phyloP scores from a whole-genome alignment of 257 asterid genomes.

The Solanum okadae region DNA sequence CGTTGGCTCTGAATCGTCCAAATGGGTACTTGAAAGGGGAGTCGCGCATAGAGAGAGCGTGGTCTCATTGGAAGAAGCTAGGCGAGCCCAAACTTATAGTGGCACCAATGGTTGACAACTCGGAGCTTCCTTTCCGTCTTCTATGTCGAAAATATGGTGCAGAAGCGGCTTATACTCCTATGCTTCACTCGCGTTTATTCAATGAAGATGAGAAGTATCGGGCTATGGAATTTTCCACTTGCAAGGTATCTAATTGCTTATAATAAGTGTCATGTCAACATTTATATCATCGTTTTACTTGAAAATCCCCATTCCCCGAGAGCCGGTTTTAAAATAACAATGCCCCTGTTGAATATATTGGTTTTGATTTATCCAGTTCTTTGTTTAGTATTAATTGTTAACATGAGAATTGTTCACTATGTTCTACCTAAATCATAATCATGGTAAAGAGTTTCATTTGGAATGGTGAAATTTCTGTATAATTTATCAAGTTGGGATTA shows the following conservation, averaged over 20 bases:
- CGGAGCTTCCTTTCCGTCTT: conserved; percentile 92
- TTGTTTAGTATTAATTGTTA: neutral
- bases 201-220: conserved; percentile 71
- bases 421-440: neutral
- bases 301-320: neutral
- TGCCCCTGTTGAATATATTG: neutral
- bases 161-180: conserved; percentile 92
- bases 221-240: conserved; percentile 72
- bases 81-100: conserved; percentile 71
- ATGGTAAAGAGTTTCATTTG: neutral
- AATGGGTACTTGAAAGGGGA: conserved; percentile 59
- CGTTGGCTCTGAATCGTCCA: conserved; percentile 27
- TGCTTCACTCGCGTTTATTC: conserved; percentile 92
- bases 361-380: neutral
- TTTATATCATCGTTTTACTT: neutral
- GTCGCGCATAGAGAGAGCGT: conserved; percentile 71
- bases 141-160: conserved; percentile 96
- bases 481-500: neutral
- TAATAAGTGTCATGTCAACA: neutral
- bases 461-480: neutral
- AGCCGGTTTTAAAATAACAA: neutral
- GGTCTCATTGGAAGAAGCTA: conserved; percentile 81
- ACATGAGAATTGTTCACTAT: neutral
- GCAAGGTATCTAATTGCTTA: conserved; percentile 35
- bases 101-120: conserved; percentile 98